A percentile compares a stretch with the other conserved stretches of the same genome.
phyloP scores from a whole-genome alignment of 805 yeast species.

The Jamesozyma spencerorum region DNA sequence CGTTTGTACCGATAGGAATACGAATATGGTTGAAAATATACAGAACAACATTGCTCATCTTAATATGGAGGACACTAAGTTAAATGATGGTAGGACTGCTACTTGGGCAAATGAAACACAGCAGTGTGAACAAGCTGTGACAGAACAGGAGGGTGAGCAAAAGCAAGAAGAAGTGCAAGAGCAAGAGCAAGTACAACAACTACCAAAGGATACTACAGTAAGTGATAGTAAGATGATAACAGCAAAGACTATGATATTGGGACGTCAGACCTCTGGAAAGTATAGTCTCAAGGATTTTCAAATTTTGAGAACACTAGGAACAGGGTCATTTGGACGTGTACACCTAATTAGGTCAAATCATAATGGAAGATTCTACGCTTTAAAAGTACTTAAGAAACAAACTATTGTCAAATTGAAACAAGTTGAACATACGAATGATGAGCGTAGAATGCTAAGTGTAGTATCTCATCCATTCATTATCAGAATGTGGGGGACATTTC shows the following conservation, averaged over 20 bases:
- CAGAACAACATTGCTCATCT: too few species aligned
- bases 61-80: too few species aligned
- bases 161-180: background rate
- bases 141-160: too few species aligned
- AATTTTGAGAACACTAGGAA: slow-evolving; percentile 78
- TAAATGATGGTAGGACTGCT: too few species aligned
- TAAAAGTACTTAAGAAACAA: slow-evolving; percentile 79
- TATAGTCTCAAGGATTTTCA: slow-evolving; percentile 74
- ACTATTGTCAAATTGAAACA: slow-evolving; percentile 88
- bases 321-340: slow-evolving; percentile 91
- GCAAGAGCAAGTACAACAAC: background rate
- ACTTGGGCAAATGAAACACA: too few species aligned
- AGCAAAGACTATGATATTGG: slow-evolving; percentile 1
- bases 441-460: slow-evolving; percentile 72
- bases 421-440: slow-evolving; percentile 91
- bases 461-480: slow-evolving; percentile 85
- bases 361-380: slow-evolving; percentile 82
- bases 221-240: background rate
- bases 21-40: too few species aligned
- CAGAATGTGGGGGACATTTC: slow-evolving; percentile 94
- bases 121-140: too few species aligned
- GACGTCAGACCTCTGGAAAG: slow-evolving; percentile 42
- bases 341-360: slow-evolving; percentile 80
- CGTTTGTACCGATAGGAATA: too few species aligned
- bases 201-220: background rate